Base-by-base conservation (phyloP, 371 early-diverging fungal genomes). In the Mortierella sp. region DNA sequence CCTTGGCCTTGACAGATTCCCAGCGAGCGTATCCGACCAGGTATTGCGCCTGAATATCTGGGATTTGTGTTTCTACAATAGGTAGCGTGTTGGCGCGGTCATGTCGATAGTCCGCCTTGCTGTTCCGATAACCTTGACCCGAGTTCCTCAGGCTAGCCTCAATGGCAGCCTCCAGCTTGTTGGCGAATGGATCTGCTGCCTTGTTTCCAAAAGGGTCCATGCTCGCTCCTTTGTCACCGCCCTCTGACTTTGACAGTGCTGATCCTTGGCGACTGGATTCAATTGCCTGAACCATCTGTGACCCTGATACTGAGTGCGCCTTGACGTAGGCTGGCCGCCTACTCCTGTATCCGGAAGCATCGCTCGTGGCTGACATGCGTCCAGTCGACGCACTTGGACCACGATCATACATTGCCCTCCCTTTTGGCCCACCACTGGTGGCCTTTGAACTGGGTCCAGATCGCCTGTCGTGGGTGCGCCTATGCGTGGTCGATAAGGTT, bases 251-350 rank as follows among this genome's bases (percentile, higher is more conserved):
- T 74, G 71, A 65, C 24, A 13, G 19, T 13, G 50, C 55, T 3
- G 70, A 45, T 44, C 44, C 63, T 13, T 75, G 50, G 28, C 80
- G 77, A 28, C 86, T 79, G 26, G 80, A 82, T 45, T 77, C 87
- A n/a, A 86, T 86, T 16, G 87, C 87, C 3, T 50, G 31, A 14
- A 86, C 87, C 87, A 86, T 86, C 54, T 86, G 77, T 45, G 78
- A 72, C 9, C 77, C 87, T 1, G 87, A 86, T 16, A 86, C 82
- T 0, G 79, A 45, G 8, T 81, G 75, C 16, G 79, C 74, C 26
- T 72, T 79, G 24, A 85, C 79, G 52, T 81, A 85, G 11, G 74
- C 52, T 21, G 85, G 82, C 21, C 71, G 65, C 16, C 55, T 78
- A 10, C 57, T 11, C 19, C 28, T 42, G n/a, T 31, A n/a, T 72